These are phyloP conservation scores for Forsythia viridissima DNA, from an alignment of 257 asterid genomes.

Conservation along the genomic window DNA sequence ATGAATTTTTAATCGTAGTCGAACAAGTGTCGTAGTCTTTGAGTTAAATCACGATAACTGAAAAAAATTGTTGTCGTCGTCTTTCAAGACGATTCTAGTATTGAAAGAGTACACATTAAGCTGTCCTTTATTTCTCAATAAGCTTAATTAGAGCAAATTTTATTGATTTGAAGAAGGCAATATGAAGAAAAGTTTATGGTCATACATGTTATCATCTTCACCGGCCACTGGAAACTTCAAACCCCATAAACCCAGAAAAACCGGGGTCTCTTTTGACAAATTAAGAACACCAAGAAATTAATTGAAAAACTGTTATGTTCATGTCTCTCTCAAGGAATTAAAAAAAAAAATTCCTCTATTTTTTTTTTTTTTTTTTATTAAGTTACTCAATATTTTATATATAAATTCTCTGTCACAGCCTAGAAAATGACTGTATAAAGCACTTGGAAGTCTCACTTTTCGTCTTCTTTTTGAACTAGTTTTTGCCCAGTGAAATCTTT, in stretches of 20 bases:
- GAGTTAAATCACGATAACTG: no score
- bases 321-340: conserved; percentile 18
- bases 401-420: neutral
- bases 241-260: conserved; percentile 18
- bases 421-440: neutral
- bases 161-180: neutral
- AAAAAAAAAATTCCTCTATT: conserved; percentile 3
- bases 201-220: neutral
- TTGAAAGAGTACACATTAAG: neutral
- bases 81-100: no score
- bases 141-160: neutral
- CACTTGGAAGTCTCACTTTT: neutral
- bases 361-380: neutral
- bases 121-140: neutral
- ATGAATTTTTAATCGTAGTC: no score
- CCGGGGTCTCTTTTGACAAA: conserved; percentile 30
- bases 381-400: neutral
- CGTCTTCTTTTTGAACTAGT: neutral
- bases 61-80: no score
- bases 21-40: no score
- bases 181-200: neutral
- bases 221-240: conserved; percentile 18
- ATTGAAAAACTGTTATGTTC: neutral
- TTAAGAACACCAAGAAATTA: neutral
- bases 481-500: neutral